Evolutionary conservation across 129 eudicot species (phyloP).

Genomic region (Escallonia herrerae): DNA sequence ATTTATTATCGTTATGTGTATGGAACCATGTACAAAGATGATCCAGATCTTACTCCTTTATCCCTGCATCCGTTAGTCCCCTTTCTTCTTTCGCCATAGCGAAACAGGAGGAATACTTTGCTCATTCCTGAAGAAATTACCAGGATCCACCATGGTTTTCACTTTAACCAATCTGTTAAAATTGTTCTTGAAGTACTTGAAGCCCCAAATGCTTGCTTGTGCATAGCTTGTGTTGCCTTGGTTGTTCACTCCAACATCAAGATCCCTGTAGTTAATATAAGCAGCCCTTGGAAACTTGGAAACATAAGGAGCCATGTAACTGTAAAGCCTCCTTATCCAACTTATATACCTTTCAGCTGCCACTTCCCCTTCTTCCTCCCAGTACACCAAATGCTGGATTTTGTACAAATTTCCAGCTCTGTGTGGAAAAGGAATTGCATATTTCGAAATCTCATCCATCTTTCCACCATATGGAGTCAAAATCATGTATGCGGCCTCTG

Average conservation of each 20-base stretch:
- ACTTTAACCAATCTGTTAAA: conserved; percentile 20
- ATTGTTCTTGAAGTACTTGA: conserved; percentile 14
- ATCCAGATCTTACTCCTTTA: too few species aligned
- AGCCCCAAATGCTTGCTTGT: conserved; percentile 6
- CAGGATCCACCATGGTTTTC: conserved; percentile 21
- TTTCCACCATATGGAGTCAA: conserved; percentile 36
- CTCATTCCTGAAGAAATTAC: conserved; percentile 15
- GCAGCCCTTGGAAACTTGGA: conserved; percentile 18
- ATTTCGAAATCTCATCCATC: conserved; percentile 36
- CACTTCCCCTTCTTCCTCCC: conserved; percentile 29
- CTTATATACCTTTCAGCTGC: conserved; percentile 19
- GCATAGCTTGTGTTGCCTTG: conserved; percentile 1
- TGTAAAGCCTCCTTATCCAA: conserved; percentile 10
- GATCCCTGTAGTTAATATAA: conserved; percentile 23
- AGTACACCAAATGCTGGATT: conserved; percentile 36
- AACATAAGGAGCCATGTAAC: conserved; percentile 20
- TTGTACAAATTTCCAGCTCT: conserved; percentile 50
- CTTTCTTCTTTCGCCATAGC: conserved; percentile 3
- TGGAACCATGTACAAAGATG: too few species aligned
- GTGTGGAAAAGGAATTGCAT: conserved; percentile 50
- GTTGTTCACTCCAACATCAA: conserved; percentile 13
- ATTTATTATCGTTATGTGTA: too few species aligned
- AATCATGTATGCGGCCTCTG: conserved; percentile 13
- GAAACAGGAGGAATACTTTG: conserved; percentile 13
- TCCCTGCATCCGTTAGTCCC: neutral